A percentile compares a stretch with the other conserved stretches of the same genome.
Conservation (phyloP, 768 basidiomycete species). For the Amanita exitialis region DNA sequence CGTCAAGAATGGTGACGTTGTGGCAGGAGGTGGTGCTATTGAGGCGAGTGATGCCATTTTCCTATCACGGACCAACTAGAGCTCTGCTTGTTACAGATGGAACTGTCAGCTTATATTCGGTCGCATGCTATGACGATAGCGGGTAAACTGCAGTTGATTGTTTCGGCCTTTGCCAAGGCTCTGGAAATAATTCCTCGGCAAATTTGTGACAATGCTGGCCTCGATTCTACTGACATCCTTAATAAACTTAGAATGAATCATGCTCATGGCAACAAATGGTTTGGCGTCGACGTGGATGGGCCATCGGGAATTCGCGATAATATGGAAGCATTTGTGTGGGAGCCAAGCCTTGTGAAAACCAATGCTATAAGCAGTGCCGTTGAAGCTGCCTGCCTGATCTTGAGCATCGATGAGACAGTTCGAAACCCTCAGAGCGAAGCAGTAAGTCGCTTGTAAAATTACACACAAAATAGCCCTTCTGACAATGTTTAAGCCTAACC, state of each 20-base stretch:
- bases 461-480: neutral
- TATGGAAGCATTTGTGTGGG: slow-evolving; percentile 98
- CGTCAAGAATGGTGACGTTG: slow-evolving; percentile 90
- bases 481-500: slow-evolving; percentile 42
- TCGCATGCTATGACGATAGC: slow-evolving; percentile 87
- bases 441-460: slow-evolving; percentile 38
- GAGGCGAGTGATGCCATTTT: slow-evolving; percentile 47
- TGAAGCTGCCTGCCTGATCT: slow-evolving; percentile 92
- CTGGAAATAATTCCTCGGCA: slow-evolving; percentile 97
- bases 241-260: slow-evolving; percentile 98
- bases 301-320: slow-evolving; percentile 86
- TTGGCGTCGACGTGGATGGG: slow-evolving; percentile 91
- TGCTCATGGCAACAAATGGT: slow-evolving; percentile 81
- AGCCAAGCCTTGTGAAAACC: slow-evolving; percentile 88
- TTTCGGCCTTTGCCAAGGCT: slow-evolving; percentile 93
- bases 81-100: slow-evolving; percentile 58
- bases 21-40: slow-evolving; percentile 95
- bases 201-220: slow-evolving; percentile 96
- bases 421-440: slow-evolving; percentile 90
- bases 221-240: slow-evolving; percentile 94
- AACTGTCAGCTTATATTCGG: slow-evolving; percentile 89
- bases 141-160: slow-evolving; percentile 90
- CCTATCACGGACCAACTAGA: neutral
- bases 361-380: slow-evolving; percentile 94
- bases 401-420: slow-evolving; percentile 97